phyloP scores from a whole-genome alignment of 495 filamentous ascomycete species.

The Parathielavia appendiculata region DNA sequence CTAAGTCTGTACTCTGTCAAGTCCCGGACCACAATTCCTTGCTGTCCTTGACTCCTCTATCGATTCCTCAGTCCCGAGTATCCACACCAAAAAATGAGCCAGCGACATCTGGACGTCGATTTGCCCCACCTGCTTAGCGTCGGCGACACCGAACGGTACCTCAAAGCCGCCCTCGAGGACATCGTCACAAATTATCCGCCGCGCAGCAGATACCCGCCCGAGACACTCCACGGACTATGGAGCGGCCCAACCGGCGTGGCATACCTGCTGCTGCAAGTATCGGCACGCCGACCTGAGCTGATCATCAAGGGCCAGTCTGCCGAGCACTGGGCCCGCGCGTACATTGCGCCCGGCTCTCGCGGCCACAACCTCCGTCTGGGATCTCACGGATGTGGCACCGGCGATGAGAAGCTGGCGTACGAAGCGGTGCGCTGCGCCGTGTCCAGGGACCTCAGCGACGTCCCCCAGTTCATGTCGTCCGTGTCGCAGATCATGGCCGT shows the following conservation, averaged over 20 bases:
- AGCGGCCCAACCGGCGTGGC: slow-evolving; percentile 56
- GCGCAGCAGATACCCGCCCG: slow-evolving; percentile 24
- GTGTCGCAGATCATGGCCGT: slow-evolving; percentile 33
- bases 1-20: too few relatives aligned
- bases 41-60: background rate
- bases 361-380: slow-evolving; percentile 32
- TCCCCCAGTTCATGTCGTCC: slow-evolving; percentile 40
- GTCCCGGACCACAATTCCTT: background rate
- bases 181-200: slow-evolving; percentile 32
- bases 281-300: slow-evolving; percentile 43
- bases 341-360: slow-evolving; percentile 40
- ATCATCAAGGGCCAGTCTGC: slow-evolving; percentile 40
- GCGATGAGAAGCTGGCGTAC: slow-evolving; percentile 50
- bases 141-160: slow-evolving; percentile 19
- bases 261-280: slow-evolving; percentile 53
- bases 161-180: slow-evolving; percentile 29
- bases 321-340: slow-evolving; percentile 44
- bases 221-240: slow-evolving; percentile 47
- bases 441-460: slow-evolving; percentile 39
- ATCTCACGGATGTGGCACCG: slow-evolving; percentile 47
- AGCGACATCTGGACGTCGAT: slow-evolving; percentile 16
- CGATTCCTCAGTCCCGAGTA: background rate
- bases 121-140: slow-evolving; percentile 11
- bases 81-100: background rate
- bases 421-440: slow-evolving; percentile 48